Evolutionary conservation across 805 yeast species (phyloP).

Genomic region (Ogataea naganishii): DNA sequence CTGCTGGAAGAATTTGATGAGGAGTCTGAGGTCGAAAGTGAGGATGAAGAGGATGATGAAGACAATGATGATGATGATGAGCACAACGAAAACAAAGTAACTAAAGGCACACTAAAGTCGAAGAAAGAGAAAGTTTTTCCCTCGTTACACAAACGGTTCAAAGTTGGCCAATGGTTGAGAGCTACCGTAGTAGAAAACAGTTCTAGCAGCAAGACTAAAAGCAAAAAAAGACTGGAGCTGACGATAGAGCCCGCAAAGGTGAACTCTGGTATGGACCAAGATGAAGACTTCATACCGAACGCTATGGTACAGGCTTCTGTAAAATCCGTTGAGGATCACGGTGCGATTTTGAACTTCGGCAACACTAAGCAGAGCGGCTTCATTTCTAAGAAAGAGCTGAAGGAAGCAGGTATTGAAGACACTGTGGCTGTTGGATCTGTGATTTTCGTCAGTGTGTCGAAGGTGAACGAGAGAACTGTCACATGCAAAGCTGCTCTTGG

Average conservation of each 20-base stretch:
- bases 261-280: conserved; percentile 47
- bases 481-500: conserved; percentile 43
- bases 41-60: conserved; percentile 28
- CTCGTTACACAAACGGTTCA: conserved; percentile 42
- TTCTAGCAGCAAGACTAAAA: conserved; percentile 24
- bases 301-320: conserved; percentile 69
- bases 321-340: conserved; percentile 85
- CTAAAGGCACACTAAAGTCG: conserved; percentile 11
- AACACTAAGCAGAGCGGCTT: conserved; percentile 54
- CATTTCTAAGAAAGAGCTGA: conserved; percentile 60
- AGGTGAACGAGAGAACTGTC: conserved; percentile 46
- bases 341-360: conserved; percentile 71
- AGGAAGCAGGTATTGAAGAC: conserved; percentile 26
- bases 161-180: conserved; percentile 78
- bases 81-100: conserved; percentile 24
- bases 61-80: conserved; percentile 24
- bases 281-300: conserved; percentile 58
- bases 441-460: conserved; percentile 49
- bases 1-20: conserved; percentile 51
- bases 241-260: conserved; percentile 68
- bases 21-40: conserved; percentile 32
- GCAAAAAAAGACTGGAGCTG: conserved; percentile 57
- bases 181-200: conserved; percentile 59
- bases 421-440: conserved; percentile 54
- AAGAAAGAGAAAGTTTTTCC: conserved; percentile 40